These are phyloP conservation scores for Globisporangium polare DNA, from an alignment of 352 stramenopile genomes.

Conservation along the genomic window DNA sequence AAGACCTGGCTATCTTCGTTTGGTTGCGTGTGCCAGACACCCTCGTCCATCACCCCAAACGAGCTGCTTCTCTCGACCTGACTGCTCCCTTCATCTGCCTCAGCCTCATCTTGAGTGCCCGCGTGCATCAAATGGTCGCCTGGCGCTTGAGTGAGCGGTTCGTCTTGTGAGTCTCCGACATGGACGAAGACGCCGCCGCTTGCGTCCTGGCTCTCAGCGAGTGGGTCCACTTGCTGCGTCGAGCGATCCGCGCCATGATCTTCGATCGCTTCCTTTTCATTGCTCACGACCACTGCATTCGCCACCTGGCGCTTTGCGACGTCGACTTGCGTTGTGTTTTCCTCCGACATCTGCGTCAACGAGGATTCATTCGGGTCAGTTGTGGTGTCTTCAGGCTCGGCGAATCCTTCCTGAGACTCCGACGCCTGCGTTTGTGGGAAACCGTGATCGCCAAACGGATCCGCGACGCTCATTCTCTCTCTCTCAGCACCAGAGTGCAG, in stretches of 20 bases:
- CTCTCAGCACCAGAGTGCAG: neutral
- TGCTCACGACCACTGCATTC: neutral
- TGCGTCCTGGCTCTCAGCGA: neutral
- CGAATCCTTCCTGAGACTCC: constrained; percentile 7
- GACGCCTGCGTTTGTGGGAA: constrained; percentile 11
- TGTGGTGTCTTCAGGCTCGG: neutral
- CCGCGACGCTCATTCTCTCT: neutral
- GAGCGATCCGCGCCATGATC: neutral
- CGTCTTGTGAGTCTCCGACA: neutral
- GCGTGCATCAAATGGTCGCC: neutral
- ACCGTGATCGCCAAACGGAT: neutral
- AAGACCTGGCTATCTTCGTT: constrained; percentile 10
- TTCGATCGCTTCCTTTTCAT: neutral
- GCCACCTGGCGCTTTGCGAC: neutral
- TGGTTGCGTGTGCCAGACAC: constrained; percentile 13
- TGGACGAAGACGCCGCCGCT: neutral
- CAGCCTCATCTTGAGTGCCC: neutral
- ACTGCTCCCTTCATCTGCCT: neutral
- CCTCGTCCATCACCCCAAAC: constrained; percentile 3
- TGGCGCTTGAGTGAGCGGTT: constrained; percentile 3
- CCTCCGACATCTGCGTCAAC: constrained; percentile 4
- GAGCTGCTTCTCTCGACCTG: neutral
- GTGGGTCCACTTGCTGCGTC: neutral
- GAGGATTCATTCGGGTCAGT: constrained; percentile 3
- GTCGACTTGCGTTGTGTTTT: neutral